Evolutionary conservation across 1,284 basidiomycete species (phyloP).

Genomic region (Gymnopus androsaceus): DNA sequence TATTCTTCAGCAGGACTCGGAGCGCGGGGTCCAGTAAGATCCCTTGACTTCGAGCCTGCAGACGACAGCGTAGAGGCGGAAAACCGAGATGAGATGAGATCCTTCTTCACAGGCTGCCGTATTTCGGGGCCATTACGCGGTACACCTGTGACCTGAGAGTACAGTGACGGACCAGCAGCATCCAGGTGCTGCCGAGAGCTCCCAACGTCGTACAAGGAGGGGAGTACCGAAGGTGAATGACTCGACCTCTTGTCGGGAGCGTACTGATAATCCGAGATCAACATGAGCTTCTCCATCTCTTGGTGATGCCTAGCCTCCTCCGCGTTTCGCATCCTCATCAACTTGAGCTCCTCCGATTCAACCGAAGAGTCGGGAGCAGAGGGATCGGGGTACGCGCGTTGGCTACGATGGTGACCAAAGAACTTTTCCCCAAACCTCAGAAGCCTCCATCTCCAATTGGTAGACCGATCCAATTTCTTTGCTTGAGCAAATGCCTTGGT

Average conservation of each 20-base stretch:
- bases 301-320: conserved; percentile 52
- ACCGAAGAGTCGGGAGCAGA: conserved; percentile 46
- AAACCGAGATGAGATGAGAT: conserved; percentile 34
- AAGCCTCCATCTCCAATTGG: conserved; percentile 56
- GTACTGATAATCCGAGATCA: conserved; percentile 47
- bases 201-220: conserved; percentile 34
- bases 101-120: conserved; percentile 63
- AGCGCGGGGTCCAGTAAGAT: neutral
- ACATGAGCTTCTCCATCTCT: conserved; percentile 45
- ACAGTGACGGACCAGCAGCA: conserved; percentile 56
- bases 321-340: conserved; percentile 43
- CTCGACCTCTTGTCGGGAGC: conserved; percentile 31
- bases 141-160: conserved; percentile 66
- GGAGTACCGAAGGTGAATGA: conserved; percentile 40
- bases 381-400: conserved; percentile 22
- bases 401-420: conserved; percentile 49
- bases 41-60: conserved; percentile 1
- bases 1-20: conserved; percentile 13
- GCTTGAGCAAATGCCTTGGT: conserved; percentile 66
- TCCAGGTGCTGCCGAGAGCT: conserved; percentile 28
- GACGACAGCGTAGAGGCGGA: conserved; percentile 35
- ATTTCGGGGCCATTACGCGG: conserved; percentile 62
- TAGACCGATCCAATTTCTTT: conserved; percentile 50
- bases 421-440: conserved; percentile 56
- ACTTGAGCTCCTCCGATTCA: conserved; percentile 33